Conservation (phyloP, 345 rosid genomes). For the Streptanthus diversifolius region DNA sequence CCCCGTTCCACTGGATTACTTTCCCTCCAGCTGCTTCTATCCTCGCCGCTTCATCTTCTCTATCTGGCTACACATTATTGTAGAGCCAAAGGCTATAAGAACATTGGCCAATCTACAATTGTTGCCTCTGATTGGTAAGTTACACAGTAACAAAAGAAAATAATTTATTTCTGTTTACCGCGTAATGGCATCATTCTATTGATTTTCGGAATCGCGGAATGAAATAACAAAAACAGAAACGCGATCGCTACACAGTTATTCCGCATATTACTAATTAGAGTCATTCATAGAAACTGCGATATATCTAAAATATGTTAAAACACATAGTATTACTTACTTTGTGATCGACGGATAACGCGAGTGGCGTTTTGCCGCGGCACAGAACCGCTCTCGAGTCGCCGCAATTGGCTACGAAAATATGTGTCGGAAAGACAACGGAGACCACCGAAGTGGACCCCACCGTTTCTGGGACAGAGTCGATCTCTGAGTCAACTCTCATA, state of each 20-base stretch:
- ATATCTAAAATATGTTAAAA: neutral
- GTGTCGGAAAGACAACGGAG: constrained; percentile 52
- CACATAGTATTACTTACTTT: constrained; percentile 37
- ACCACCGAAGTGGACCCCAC: constrained; percentile 91
- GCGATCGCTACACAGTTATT: neutral
- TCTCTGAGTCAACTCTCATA: constrained; percentile 59
- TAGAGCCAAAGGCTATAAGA: constrained; percentile 3
- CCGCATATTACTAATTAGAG: neutral
- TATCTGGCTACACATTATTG: constrained; percentile 57
- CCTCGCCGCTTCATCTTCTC: constrained; percentile 71
- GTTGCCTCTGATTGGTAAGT: neutral
- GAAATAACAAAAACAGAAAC: neutral
- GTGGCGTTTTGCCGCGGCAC: constrained; percentile 53
- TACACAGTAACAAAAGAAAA: neutral
- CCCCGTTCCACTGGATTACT: constrained; percentile 76
- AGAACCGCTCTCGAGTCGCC: constrained; percentile 88
- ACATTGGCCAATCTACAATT: neutral
- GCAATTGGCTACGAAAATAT: constrained; percentile 61
- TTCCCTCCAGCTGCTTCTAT: constrained; percentile 81
- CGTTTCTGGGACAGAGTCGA: constrained; percentile 51
- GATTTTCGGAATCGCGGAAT: too few relatives aligned
- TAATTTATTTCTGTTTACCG: neutral
- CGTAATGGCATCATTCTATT: neutral
- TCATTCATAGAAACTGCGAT: neutral
- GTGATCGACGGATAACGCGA: constrained; percentile 67